Percentiles rank a stretch among this genome's conserved stretches.
Evolutionary conservation across 2,329 filamentous ascomycete species (phyloP).

Genomic region (Cercospora zeae-maydis): DNA sequence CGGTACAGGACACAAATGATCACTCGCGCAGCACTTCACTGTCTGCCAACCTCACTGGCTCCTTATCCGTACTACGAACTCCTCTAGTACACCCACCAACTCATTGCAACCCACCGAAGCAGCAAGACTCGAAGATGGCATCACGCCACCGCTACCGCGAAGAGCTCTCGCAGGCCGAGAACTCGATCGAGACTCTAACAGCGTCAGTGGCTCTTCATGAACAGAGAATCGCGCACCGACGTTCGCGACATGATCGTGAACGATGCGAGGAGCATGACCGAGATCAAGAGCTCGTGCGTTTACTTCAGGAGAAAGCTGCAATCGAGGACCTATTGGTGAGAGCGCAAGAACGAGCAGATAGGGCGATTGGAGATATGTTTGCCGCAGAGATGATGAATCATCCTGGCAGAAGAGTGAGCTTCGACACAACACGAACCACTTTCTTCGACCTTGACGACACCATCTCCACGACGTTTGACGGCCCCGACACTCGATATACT

Average conservation of each 20-base stretch:
- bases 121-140: neutral
- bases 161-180: slow-evolving; percentile 6
- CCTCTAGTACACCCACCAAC: neutral
- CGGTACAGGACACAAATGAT: neutral
- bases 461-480: neutral
- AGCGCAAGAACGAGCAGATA: neutral
- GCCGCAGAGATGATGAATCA: neutral
- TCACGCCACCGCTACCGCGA: neutral
- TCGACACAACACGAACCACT: neutral
- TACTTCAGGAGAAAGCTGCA: neutral
- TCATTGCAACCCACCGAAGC: neutral
- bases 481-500: neutral
- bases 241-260: neutral
- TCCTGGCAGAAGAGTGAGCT: neutral
- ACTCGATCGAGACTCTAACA: neutral
- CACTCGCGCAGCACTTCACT: neutral
- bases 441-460: neutral
- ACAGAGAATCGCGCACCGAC: neutral
- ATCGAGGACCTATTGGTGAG: neutral
- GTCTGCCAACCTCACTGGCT: neutral
- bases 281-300: neutral
- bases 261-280: neutral
- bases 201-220: neutral
- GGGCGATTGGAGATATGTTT: neutral
- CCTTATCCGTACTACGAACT: neutral